Evolutionary conservation across 805 yeast genomes (phyloP).

Genomic region (Saccharomyces mikatae): DNA sequence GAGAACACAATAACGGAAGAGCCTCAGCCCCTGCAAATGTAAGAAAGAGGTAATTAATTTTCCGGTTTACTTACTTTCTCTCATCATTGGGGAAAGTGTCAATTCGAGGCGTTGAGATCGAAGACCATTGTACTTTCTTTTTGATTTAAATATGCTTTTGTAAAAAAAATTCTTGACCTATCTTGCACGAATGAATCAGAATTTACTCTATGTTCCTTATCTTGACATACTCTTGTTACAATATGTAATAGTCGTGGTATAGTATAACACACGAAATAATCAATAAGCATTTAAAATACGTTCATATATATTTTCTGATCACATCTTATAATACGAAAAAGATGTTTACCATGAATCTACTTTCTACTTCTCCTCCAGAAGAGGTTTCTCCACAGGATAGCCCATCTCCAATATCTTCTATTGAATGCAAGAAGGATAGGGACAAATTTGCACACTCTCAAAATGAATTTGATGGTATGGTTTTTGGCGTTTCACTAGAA

Average conservation of each 20-base stretch:
- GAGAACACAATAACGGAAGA: neutral
- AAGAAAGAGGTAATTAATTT: neutral
- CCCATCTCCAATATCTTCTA: neutral
- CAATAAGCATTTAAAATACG: neutral
- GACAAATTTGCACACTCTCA: slow-evolving; percentile 29
- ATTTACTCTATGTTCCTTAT: neutral
- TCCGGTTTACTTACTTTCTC: neutral
- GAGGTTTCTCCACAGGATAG: neutral
- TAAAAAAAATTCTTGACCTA: neutral
- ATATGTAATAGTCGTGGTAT: neutral
- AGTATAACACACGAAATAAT: neutral
- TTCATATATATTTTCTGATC: neutral
- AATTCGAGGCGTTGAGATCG: neutral
- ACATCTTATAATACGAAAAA: neutral
- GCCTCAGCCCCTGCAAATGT: neutral
- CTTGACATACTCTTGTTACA: neutral
- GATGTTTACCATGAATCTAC: neutral
- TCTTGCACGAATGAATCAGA: neutral
- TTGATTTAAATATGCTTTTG: neutral
- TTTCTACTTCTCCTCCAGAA: neutral
- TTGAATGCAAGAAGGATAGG: slow-evolving; percentile 26
- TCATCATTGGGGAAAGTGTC: neutral
- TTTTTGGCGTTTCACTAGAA: slow-evolving; percentile 73
- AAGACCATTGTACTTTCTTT: neutral
- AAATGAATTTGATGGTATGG: slow-evolving; percentile 33